A percentile compares a stretch with the other conserved stretches of the same genome.
phyloP scores from a whole-genome alignment of 2,329 filamentous ascomycete genomes.

The Cercospora canescens region DNA sequence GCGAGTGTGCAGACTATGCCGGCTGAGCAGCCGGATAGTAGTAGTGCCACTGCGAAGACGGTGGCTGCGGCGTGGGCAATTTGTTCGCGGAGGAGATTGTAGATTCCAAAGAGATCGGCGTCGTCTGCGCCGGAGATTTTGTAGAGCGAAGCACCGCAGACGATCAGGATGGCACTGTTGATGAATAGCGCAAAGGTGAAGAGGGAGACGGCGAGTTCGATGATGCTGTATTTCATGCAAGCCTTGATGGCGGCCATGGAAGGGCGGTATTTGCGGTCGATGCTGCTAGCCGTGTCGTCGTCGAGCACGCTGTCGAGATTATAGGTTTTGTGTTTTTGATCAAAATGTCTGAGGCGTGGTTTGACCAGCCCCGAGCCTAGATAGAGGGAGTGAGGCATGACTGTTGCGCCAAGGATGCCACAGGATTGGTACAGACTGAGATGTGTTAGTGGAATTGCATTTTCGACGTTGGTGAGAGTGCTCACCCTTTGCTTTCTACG shows the following conservation, averaged over 20 bases:
- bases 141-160: constrained; percentile 73
- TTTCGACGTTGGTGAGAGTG: neutral
- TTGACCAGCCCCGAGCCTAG: constrained; percentile 70
- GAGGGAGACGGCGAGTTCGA: constrained; percentile 41
- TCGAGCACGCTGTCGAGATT: constrained; percentile 35
- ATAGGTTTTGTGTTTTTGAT: constrained; percentile 57
- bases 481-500: constrained; percentile 57
- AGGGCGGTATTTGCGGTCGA: constrained; percentile 39
- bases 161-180: constrained; percentile 45
- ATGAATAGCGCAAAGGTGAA: constrained; percentile 47
- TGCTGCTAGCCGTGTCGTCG: constrained; percentile 15
- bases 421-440: constrained; percentile 66
- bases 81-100: constrained; percentile 66
- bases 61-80: constrained; percentile 76
- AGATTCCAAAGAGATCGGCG: constrained; percentile 82
- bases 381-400: constrained; percentile 70
- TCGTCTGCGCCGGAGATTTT: constrained; percentile 56
- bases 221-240: constrained; percentile 43
- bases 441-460: neutral
- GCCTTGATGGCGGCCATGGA: constrained; percentile 40
- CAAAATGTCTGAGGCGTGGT: constrained; percentile 64
- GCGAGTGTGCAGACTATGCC: constrained; percentile 88
- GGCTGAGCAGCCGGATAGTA: constrained; percentile 77
- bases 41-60: constrained; percentile 78
- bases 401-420: constrained; percentile 74